Evolutionary conservation across 2,329 filamentous ascomycete genomes (phyloP).

Genomic region (Ceratocystis colombiana): DNA sequence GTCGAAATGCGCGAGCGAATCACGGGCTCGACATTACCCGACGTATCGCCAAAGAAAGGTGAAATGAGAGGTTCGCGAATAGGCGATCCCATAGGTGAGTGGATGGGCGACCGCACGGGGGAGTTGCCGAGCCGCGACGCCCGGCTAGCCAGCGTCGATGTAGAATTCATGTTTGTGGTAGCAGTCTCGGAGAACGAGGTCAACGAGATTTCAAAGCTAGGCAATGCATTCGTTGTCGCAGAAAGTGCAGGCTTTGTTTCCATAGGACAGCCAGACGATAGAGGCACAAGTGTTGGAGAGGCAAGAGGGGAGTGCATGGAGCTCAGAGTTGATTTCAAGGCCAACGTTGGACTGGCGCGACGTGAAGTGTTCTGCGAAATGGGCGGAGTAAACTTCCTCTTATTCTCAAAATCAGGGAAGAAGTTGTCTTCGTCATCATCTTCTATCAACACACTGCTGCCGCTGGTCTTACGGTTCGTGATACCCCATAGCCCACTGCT

Average conservation of each 20-base stretch:
- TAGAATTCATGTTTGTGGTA: background rate
- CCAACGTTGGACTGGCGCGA: conserved; percentile 19
- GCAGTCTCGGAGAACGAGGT: conserved; percentile 6
- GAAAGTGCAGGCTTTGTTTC: background rate
- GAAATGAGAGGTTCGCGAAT: conserved; percentile 14
- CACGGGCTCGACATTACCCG: conserved; percentile 4
- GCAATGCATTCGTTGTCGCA: background rate
- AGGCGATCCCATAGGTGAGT: conserved; percentile 24
- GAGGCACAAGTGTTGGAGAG: conserved; percentile 16
- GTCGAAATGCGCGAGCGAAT: conserved; percentile 21
- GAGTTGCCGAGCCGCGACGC: conserved; percentile 13
- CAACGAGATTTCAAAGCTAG: background rate
- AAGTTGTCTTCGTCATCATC: conserved; percentile 44
- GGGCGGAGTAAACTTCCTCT: conserved; percentile 27
- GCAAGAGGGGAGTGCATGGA: conserved; percentile 17
- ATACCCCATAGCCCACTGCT: conserved; percentile 41
- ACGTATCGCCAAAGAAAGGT: conserved; percentile 16
- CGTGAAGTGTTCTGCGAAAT: conserved; percentile 23
- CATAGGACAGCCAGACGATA: conserved; percentile 11
- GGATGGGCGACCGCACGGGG: conserved; percentile 24
- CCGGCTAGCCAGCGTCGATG: background rate
- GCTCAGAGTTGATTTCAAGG: conserved; percentile 12
- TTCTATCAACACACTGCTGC: conserved; percentile 29
- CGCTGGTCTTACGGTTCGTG: conserved; percentile 32
- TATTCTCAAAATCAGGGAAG: conserved; percentile 44